Conservation (phyloP, 116 monocot species). For the Cymodocea nodosa region DNA sequence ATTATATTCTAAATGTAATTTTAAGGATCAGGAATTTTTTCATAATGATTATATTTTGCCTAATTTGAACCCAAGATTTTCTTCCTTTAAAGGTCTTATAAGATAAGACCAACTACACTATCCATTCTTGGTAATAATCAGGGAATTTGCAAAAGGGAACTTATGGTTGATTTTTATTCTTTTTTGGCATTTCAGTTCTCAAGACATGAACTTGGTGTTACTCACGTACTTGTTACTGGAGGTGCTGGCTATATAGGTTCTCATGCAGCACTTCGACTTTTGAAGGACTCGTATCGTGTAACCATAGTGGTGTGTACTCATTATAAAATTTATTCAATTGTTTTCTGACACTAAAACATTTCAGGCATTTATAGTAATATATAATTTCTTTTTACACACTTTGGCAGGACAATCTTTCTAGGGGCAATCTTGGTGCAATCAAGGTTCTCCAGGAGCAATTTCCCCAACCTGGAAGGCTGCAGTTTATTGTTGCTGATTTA, state of each 20-base stretch:
- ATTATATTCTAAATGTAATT: not conserved
- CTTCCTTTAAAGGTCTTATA: too few relatives aligned
- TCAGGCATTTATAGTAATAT: not conserved
- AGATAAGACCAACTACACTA: too few relatives aligned
- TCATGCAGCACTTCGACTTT: conserved; percentile 75
- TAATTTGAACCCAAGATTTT: too few relatives aligned
- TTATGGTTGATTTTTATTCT: not conserved
- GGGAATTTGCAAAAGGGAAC: not conserved
- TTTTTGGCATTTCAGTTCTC: conserved; percentile 51
- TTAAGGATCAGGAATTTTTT: not conserved
- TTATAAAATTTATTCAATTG: too few relatives aligned
- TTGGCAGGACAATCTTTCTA: conserved; percentile 89
- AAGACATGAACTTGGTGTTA: conserved; percentile 64
- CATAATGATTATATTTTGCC: too few relatives aligned
- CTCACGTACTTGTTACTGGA: conserved; percentile 88
- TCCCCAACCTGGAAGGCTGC: conserved; percentile 77
- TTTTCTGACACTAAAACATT: not conserved
- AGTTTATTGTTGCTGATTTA: conserved; percentile 88
- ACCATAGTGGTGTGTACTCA: conserved; percentile 69
- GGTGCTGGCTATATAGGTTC: conserved; percentile 98
- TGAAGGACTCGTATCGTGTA: conserved; percentile 86
- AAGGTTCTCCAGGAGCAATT: conserved; percentile 70
- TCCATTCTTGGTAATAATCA: not conserved
- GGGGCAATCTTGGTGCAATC: conserved; percentile 85
- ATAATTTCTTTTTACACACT: not conserved